Conservation (phyloP, 2,329 filamentous ascomycete genomes). For the Paracoccidioides brasiliensis region DNA sequence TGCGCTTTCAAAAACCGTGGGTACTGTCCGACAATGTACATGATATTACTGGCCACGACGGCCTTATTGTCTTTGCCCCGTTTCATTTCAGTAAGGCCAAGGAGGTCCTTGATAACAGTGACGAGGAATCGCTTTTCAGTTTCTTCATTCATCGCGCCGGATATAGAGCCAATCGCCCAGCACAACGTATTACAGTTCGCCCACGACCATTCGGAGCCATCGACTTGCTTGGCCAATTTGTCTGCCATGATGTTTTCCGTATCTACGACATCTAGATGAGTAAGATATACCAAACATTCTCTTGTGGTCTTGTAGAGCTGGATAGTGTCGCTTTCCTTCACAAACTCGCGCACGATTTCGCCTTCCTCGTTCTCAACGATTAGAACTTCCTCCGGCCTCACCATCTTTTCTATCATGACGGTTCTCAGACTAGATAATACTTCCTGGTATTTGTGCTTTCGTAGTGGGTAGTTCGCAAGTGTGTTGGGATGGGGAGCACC, state of each 20-base stretch:
- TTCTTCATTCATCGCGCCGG: conserved; percentile 97
- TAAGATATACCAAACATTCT: conserved; percentile 93
- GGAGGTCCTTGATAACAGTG: conserved; percentile 94
- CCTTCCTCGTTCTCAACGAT: conserved; percentile 99
- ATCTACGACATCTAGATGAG: conserved; percentile 91
- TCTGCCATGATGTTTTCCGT: conserved; percentile 99
- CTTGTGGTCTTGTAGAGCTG: conserved; percentile 98
- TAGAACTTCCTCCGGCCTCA: conserved; percentile 89
- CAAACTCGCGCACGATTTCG: conserved; percentile 96
- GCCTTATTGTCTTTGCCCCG: conserved; percentile 99
- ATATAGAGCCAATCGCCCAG: conserved; percentile 98
- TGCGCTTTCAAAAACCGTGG: conserved; percentile 96
- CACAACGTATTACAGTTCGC: conserved; percentile 98
- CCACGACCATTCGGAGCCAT: conserved; percentile 96
- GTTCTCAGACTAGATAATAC: conserved; percentile 85
- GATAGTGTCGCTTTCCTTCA: conserved; percentile 98
- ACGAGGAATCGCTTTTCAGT: conserved; percentile 97
- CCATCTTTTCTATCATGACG: conserved; percentile 99
- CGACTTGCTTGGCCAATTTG: conserved; percentile 88
- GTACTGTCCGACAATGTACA: conserved; percentile 99
- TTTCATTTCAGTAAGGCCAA: conserved; percentile 97
- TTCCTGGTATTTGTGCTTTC: conserved; percentile 96
- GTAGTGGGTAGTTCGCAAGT: conserved; percentile 80
- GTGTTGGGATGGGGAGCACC: conserved; percentile 74
- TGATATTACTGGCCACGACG: conserved; percentile 97